phyloP scores from a whole-genome alignment of 148 eudicot species.

The Vaccinium myrtillus region DNA sequence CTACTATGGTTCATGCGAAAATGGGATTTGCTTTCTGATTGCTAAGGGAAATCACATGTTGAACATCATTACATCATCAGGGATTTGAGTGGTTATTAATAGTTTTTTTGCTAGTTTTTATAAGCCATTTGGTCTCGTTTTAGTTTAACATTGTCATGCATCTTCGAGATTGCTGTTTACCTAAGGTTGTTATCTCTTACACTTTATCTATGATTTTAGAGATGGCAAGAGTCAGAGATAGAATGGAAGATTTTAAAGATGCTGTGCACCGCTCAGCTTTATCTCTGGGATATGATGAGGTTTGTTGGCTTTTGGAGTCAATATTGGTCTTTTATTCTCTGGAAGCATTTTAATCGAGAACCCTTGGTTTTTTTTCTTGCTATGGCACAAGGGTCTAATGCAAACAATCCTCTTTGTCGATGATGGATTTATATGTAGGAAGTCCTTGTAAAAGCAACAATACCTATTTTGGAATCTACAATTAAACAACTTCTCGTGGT shows the following conservation, averaged over 20 bases:
- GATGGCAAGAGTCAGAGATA: slow-evolving; percentile 77
- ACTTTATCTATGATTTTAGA: slow-evolving; percentile 2
- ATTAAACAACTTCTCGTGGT: background rate
- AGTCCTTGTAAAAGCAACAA: background rate
- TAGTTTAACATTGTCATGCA: background rate
- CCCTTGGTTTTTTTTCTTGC: background rate
- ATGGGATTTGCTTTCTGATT: background rate
- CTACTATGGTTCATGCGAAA: background rate
- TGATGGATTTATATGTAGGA: background rate
- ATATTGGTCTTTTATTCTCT: background rate
- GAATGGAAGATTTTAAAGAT: slow-evolving; percentile 91
- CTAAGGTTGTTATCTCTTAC: background rate
- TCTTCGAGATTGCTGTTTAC: background rate
- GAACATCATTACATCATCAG: background rate
- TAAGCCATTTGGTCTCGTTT: background rate
- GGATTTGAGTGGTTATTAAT: background rate
- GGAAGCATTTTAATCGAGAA: background rate
- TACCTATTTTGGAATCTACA: background rate
- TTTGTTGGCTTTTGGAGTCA: slow-evolving; percentile 14
- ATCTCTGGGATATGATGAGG: slow-evolving; percentile 71
- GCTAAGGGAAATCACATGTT: background rate
- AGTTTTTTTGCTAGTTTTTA: background rate
- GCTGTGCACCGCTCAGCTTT: slow-evolving; percentile 73
- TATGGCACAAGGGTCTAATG: background rate
- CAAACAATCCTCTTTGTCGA: background rate